Evolutionary conservation across 768 basidiomycete genomes (phyloP).

Genomic region (Lentinula boryana): DNA sequence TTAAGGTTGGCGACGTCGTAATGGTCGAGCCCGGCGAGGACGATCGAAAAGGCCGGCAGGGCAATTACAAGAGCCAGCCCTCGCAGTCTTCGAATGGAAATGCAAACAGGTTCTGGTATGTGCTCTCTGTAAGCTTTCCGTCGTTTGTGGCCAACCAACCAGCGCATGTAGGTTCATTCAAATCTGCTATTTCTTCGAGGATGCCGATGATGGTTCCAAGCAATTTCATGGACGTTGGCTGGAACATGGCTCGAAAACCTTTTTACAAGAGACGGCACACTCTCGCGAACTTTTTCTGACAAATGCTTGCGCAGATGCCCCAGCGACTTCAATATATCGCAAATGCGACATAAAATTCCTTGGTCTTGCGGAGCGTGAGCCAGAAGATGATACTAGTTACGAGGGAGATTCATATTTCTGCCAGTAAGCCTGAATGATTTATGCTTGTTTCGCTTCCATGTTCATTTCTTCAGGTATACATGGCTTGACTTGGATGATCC

Average conservation of each 20-base stretch:
- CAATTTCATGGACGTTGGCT: slow-evolving; percentile 73
- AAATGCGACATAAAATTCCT: slow-evolving; percentile 49
- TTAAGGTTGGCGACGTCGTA: slow-evolving; percentile 57
- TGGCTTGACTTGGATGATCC: slow-evolving; percentile 43
- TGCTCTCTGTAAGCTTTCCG: neutral
- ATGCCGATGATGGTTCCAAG: slow-evolving; percentile 11
- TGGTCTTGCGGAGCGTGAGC: slow-evolving; percentile 36
- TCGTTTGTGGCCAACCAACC: neutral
- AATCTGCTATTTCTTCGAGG: slow-evolving; percentile 60
- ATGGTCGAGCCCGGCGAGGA: slow-evolving; percentile 58
- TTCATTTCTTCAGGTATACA: slow-evolving; percentile 29
- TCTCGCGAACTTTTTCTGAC: slow-evolving; percentile 51
- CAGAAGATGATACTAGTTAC: slow-evolving; percentile 31
- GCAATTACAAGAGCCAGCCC: slow-evolving; percentile 29
- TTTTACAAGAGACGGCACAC: slow-evolving; percentile 63
- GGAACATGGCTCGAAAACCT: slow-evolving; percentile 55
- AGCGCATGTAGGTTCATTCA: slow-evolving; percentile 54
- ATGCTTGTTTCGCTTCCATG: neutral
- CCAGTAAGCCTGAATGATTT: slow-evolving; percentile 30
- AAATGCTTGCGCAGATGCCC: slow-evolving; percentile 47
- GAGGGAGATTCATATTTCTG: slow-evolving; percentile 49
- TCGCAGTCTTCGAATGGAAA: slow-evolving; percentile 48
- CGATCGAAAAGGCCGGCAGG: slow-evolving; percentile 31
- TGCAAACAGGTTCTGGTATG: slow-evolving; percentile 58
- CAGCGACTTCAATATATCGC: slow-evolving; percentile 48